Base-by-base conservation (phyloP, 345 rosid genomes). In the Brassica nigra region DNA sequence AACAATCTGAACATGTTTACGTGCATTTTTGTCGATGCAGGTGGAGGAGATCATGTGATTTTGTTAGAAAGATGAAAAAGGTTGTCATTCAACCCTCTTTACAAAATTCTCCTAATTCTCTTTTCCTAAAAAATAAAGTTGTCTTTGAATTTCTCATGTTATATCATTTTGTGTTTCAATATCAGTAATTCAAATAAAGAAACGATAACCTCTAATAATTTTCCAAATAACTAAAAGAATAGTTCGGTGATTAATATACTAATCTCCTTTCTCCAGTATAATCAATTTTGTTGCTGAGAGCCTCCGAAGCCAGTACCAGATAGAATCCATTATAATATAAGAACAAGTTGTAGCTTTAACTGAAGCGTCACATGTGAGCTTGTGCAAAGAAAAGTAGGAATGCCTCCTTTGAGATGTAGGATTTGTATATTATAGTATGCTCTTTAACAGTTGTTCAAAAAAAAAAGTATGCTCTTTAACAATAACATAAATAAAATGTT, bases 291-390 rank as follows among this genome's bases (percentile, higher is more conserved):
- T 36, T 64, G 42, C 20, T 37, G 58, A 34, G 52, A 63, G 66
- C 55, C 27, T 34, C 31, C 9, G 33, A 59, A 27, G 27, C 27
- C 27, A 23, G 27, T 23, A 23, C 27, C 27, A 59, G 64, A 59
- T 9, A 27, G 2, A 9, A 23, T 39, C 12, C 31, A 30, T 27
- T 28, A 44, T 68, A 29, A 16, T 57, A 39, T 23, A 23, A 68
- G 69, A 76, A 44, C 62, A 16, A 61, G 80, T 64, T 36, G 66
- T 63, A 78, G 76, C 81, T 78, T 71, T 78, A 29, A 23, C 20
- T 64, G 33, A 36, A 29, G 3, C 6, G 59, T 78, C 81, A 65
- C 77, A 71, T 78, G 81, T 39, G 23, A 71, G 77, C 27, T 39
- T 65, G 66, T 71, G 73, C 61, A 71, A 62, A 62, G 42, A 52